Evolutionary conservation across 352 stramenopile species (phyloP), one percentile per base, ranked within the genome.

Genomic region (Pythium volutum): DNA sequence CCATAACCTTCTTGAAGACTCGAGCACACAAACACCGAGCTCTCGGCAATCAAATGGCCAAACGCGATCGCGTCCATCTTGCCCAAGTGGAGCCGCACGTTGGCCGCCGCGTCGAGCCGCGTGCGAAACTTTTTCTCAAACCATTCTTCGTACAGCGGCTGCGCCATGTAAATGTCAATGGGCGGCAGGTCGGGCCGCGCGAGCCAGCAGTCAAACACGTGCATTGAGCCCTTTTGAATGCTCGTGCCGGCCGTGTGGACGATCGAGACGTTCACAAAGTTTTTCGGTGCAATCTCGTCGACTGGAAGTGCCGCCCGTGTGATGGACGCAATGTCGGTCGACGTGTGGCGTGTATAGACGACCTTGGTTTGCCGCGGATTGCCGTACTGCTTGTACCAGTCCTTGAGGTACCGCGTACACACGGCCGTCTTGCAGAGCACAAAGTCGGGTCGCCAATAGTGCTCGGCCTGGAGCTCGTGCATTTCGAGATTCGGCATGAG

Each of bases 171-270:
- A 22, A 90, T 59, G 34, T 87, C 64, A 3, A 88, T 29, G 1
- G 53, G 66, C 11, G 81, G 78, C 12, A 87, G 75, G 20, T 87
- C 75, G 1, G 75, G 73, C 0, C 73, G 75, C 16, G 41, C 36
- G 5, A 80, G n/a, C 81, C 81, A 90, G 64, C 81, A 90, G 47
- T 85, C 70, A 8, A 87, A 49, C 3, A 90, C 69, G n/a, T 64
- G 61, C 4, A 34, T 47, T 2, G 81, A 86, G 51, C 75, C 77
- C 27, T 90, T 90, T 20, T 85, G 71, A 4, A 74, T 70, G 47
- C 80, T 69, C 26, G 20, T 43, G 18, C 77, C 80, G 11, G 74
- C 65, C 3, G 75, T 74, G 67, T 88, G 80, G 23, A 85, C 58
- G 41, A 88, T 79, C 39, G 59, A 64, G 20, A 80, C 56, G 18